phyloP scores from a whole-genome alignment of 768 basidiomycete species.

The Lentinula edodes region DNA sequence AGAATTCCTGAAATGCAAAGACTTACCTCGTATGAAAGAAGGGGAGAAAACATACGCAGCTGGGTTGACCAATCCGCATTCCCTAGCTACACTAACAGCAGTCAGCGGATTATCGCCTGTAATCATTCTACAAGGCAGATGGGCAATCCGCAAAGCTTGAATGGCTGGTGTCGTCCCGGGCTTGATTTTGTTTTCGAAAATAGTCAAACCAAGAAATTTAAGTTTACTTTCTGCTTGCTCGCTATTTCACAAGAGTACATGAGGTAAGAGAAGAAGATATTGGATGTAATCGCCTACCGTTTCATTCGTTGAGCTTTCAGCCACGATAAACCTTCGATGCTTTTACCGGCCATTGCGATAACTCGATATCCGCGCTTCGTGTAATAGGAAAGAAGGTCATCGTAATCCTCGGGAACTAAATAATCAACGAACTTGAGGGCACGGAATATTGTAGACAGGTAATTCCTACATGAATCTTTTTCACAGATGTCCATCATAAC shows the following conservation, averaged over 20 bases:
- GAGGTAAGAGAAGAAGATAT: not conserved
- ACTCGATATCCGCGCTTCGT: slow-evolving; percentile 96
- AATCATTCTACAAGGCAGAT: slow-evolving; percentile 94
- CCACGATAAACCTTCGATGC: slow-evolving; percentile 90
- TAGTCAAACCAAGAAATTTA: slow-evolving; percentile 89
- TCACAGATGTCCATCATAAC: slow-evolving; percentile 97
- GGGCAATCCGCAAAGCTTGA: slow-evolving; percentile 80
- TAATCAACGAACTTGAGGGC: not conserved
- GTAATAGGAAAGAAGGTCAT: slow-evolving; percentile 93
- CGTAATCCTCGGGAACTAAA: slow-evolving; percentile 92
- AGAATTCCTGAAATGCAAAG: not conserved
- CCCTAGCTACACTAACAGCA: slow-evolving; percentile 93
- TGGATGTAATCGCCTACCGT: slow-evolving; percentile 39
- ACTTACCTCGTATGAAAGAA: slow-evolving; percentile 64
- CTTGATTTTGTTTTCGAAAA: slow-evolving; percentile 98
- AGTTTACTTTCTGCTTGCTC: slow-evolving; percentile 92
- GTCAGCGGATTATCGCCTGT: slow-evolving; percentile 97
- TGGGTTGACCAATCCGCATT: slow-evolving; percentile 85
- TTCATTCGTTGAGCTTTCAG: slow-evolving; percentile 96
- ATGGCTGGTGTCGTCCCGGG: slow-evolving; percentile 88
- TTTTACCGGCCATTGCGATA: slow-evolving; percentile 97
- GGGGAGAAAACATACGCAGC: slow-evolving; percentile 89
- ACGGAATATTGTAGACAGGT: not conserved
- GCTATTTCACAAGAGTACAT: slow-evolving; percentile 31
- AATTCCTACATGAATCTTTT: slow-evolving; percentile 73